These are phyloP conservation scores for Cronartium quercuum DNA, from an alignment of 1,284 basidiomycete species.

Conservation along the genomic window DNA sequence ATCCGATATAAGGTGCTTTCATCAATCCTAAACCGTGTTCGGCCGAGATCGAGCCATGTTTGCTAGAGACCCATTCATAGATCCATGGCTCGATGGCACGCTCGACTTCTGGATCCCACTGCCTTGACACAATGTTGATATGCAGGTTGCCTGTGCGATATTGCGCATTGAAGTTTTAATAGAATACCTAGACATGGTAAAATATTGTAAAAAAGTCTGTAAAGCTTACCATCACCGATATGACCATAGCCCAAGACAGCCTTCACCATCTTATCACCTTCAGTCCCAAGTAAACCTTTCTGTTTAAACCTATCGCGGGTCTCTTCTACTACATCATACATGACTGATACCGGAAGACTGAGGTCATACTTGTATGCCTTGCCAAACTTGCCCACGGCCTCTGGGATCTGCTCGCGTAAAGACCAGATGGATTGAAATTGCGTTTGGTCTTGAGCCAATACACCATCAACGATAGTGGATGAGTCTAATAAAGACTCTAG, in stretches of 20 bases:
- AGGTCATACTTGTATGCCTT: constrained; percentile 98
- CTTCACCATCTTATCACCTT: constrained; percentile 64
- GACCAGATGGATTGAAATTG: constrained; percentile 89
- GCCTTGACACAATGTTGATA: constrained; percentile 81
- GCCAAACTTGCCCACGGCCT: constrained; percentile 88
- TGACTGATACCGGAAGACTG: constrained; percentile 77
- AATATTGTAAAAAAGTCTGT: constrained; percentile 15
- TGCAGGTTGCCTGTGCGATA: constrained; percentile 70
- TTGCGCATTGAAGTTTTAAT: no score
- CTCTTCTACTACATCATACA: constrained; percentile 80
- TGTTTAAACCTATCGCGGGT: constrained; percentile 68
- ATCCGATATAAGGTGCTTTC: constrained; percentile 86
- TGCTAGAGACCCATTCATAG: constrained; percentile 72
- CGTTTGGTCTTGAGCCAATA: constrained; percentile 81
- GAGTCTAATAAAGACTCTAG: constrained; percentile 73
- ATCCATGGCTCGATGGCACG: constrained; percentile 87
- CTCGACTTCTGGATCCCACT: constrained; percentile 76
- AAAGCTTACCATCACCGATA: constrained; percentile 76
- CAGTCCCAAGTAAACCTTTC: constrained; percentile 63
- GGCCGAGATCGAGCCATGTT: constrained; percentile 85
- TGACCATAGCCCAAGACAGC: constrained; percentile 90
- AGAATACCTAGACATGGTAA: no score
- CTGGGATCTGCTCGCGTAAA: constrained; percentile 87
- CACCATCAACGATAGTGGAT: constrained; percentile 77
- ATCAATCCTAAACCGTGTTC: constrained; percentile 93